Base-by-base conservation (phyloP, 768 basidiomycete species). In the Phlebiopsis gigantea region DNA sequence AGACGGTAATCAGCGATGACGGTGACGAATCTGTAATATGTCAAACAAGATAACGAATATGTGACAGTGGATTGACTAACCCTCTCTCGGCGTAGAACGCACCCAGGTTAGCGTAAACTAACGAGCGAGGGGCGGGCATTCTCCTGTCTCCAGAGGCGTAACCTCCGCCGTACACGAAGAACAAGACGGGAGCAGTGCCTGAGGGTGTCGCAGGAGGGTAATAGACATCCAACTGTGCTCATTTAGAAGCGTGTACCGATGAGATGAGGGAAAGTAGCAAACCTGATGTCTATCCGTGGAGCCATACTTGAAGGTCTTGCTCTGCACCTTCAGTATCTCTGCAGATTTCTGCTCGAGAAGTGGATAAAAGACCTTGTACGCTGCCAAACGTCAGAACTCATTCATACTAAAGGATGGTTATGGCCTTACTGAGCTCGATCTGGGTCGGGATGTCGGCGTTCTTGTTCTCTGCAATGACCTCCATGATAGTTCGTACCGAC, bases 1-100 rank as follows among this genome's bases (percentile, higher is more conserved):
- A 88, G 77, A 0, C 84, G 80, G 61, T 88, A 88, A 69, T 88
- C 84, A 0, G 86, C 77, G 59, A 88, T 81, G 61, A 87, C 70
- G n/a, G 79, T 80, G 60, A 86, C 58, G 69, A 84, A 78, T 0
- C 66, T 68, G 34, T 5, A 42, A 31, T n/a, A n/a, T n/a, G n/a
- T n/a, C 53, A 45, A 19, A 2, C 24, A 19, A 19, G 15, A 19
- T 19, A 17, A 17, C 4, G 4, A 6, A 4, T 46, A 9, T 25
- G 12, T 30, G 21, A 7, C 17, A n/a, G 21, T 10, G 15, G 44
- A 45, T n/a, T 30, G 15, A 24, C 65, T 39, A 24, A 68, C 67
- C 85, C 85, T 15, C 68, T 73, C 8, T 73, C 72, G 0, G 85
- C 81, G 67, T 81, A 88, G 72, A 79, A 88, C 2, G 82, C 71